phyloP scores from a whole-genome alignment of 768 basidiomycete species.

The Dentipellis sp. region DNA sequence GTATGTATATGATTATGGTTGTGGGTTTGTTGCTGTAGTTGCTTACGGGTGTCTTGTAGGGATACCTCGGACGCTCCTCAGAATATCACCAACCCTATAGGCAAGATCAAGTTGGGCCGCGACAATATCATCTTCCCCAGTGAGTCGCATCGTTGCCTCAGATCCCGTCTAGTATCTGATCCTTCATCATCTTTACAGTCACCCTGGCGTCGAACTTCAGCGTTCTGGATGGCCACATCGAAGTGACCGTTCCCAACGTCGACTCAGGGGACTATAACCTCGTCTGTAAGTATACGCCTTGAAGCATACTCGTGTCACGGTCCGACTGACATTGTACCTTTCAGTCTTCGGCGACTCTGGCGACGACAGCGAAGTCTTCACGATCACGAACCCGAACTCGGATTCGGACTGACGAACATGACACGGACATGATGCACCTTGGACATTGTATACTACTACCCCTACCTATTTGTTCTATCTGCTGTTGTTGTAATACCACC shows the following conservation, averaged over 20 bases:
- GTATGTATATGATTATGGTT: conserved; percentile 5
- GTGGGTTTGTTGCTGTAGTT: not conserved
- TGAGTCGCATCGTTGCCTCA: no score
- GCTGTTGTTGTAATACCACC: no score
- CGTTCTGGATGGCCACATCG: not conserved
- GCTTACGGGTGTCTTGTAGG: not conserved
- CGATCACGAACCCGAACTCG: conserved; percentile 11
- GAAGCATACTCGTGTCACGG: not conserved
- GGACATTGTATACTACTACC: no score
- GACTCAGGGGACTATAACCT: not conserved
- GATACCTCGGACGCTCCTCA: not conserved
- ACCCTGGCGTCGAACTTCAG: conserved; percentile 1
- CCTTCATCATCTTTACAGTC: not conserved
- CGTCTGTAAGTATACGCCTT: conserved; percentile 1
- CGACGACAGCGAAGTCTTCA: conserved; percentile 20
- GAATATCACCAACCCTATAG: conserved; percentile 18
- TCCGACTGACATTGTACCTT: not conserved
- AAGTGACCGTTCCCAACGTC: conserved; percentile 5
- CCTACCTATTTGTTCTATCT: no score
- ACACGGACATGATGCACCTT: no score
- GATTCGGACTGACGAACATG: no score
- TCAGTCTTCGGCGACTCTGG: conserved; percentile 27
- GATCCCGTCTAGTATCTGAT: no score
- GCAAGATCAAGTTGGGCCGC: not conserved
- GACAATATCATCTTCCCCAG: not conserved